A percentile compares a stretch with the other conserved stretches of the same genome.
phyloP scores from a whole-genome alignment of 768 basidiomycete species.

The Astraeus odoratus region DNA sequence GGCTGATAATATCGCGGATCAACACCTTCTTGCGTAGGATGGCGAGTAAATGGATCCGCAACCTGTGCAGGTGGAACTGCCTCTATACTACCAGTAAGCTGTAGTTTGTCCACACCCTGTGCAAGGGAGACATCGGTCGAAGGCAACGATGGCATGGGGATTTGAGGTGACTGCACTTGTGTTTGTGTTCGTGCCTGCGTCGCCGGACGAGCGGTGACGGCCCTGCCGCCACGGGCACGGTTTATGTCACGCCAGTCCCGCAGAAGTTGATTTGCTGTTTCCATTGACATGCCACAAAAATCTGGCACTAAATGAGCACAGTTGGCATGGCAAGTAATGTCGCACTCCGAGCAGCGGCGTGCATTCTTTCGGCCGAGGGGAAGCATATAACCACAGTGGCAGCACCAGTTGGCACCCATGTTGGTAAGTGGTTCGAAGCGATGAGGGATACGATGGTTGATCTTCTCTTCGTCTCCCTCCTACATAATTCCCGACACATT shows the following conservation, averaged over 20 bases:
- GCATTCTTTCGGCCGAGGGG: slow-evolving; percentile 97
- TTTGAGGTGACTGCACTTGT: slow-evolving; percentile 27
- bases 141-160: slow-evolving; percentile 26
- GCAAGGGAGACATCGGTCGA: slow-evolving; percentile 26
- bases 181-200: no score
- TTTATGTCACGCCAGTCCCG: slow-evolving; percentile 92
- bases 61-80: slow-evolving; percentile 18
- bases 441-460: slow-evolving; percentile 98
- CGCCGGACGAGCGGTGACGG: slow-evolving; percentile 31
- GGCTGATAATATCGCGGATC: slow-evolving; percentile 35
- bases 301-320: slow-evolving; percentile 98
- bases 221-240: slow-evolving; percentile 47
- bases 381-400: slow-evolving; percentile 97
- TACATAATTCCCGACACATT: slow-evolving; percentile 22
- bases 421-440: slow-evolving; percentile 96
- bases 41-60: slow-evolving; percentile 18
- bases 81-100: slow-evolving; percentile 35
- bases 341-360: slow-evolving; percentile 91
- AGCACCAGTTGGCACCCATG: slow-evolving; percentile 98
- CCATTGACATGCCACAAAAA: slow-evolving; percentile 99
- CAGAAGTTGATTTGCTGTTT: slow-evolving; percentile 90
- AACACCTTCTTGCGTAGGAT: slow-evolving; percentile 30
- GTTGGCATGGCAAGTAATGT: slow-evolving; percentile 93
- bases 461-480: slow-evolving; percentile 97
- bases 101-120: slow-evolving; percentile 40